Evolutionary conservation across 306 rosid genomes (phyloP).

Genomic region (Quercus gilva): DNA sequence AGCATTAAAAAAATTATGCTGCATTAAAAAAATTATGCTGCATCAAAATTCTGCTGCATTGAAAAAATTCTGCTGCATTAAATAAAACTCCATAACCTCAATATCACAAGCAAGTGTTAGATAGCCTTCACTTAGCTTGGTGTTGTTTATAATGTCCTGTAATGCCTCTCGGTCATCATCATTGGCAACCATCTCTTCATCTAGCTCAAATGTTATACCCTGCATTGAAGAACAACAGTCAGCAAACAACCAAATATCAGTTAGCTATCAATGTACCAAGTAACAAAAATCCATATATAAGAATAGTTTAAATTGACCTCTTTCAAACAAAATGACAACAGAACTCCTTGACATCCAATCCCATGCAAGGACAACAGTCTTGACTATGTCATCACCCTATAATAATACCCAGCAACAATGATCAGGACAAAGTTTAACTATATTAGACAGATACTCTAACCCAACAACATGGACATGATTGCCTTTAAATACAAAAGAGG

Average conservation of each 20-base stretch:
- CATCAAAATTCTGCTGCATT: too few species aligned
- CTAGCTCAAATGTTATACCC: conserved; percentile 83
- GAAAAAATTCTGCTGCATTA: too few species aligned
- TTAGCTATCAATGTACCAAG: not conserved
- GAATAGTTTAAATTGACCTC: not conserved
- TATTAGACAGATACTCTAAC: not conserved
- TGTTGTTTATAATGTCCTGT: conserved; percentile 86
- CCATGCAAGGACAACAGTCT: not conserved
- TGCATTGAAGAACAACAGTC: conserved; percentile 20
- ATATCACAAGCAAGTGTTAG: conserved; percentile 97
- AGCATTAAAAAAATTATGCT: too few species aligned
- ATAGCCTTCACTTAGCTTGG: conserved; percentile 90
- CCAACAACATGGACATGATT: not conserved
- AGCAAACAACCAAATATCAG: not conserved
- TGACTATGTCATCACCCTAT: not conserved
- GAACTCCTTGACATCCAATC: not conserved
- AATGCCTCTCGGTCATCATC: conserved; percentile 66
- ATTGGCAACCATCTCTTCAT: conserved; percentile 64
- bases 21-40: too few species aligned
- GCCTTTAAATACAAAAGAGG: not conserved
- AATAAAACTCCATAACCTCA: conserved; percentile 74
- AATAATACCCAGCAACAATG: not conserved
- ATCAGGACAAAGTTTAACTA: not conserved
- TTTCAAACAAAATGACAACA: not conserved
- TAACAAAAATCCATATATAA: not conserved